These are phyloP conservation scores for Solanum piurae DNA, from an alignment of 257 asterid species.

Conservation along the genomic window DNA sequence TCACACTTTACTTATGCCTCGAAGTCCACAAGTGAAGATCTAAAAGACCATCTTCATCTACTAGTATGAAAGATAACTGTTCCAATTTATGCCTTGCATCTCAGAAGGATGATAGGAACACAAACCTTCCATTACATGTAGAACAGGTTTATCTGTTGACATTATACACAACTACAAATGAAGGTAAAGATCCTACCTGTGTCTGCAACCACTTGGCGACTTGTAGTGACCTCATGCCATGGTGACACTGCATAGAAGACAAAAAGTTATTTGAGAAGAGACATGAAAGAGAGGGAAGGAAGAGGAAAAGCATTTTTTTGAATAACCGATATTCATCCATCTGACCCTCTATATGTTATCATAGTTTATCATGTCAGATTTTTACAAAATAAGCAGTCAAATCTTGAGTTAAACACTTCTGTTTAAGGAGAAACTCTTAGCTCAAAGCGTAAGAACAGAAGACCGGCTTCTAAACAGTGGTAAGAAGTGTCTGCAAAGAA, in stretches of 20 bases:
- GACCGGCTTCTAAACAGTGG: not conserved
- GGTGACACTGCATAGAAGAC: slow-evolving; percentile 72
- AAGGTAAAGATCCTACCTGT: slow-evolving; percentile 38
- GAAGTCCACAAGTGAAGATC: not conserved
- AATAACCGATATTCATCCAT: not conserved
- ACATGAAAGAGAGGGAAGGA: not conserved
- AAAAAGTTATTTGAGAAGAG: not conserved
- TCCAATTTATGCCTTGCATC: not conserved
- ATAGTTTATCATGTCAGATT: not conserved
- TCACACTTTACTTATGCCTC: not conserved
- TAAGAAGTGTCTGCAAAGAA: not conserved
- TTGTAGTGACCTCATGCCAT: slow-evolving; percentile 84
- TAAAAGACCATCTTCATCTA: not conserved
- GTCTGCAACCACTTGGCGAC: slow-evolving; percentile 96
- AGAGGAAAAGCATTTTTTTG: not conserved
- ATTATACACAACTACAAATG: not conserved
- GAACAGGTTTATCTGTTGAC: not conserved
- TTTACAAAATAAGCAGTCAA: not conserved
- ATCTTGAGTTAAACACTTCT: not conserved
- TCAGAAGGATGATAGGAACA: not conserved
- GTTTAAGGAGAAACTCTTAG: not conserved
- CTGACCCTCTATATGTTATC: not conserved
- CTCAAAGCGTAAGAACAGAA: not conserved
- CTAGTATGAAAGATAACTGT: not conserved
- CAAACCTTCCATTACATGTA: not conserved